Conservation (phyloP, 116 monocot genomes). For the Iris pallida region DNA sequence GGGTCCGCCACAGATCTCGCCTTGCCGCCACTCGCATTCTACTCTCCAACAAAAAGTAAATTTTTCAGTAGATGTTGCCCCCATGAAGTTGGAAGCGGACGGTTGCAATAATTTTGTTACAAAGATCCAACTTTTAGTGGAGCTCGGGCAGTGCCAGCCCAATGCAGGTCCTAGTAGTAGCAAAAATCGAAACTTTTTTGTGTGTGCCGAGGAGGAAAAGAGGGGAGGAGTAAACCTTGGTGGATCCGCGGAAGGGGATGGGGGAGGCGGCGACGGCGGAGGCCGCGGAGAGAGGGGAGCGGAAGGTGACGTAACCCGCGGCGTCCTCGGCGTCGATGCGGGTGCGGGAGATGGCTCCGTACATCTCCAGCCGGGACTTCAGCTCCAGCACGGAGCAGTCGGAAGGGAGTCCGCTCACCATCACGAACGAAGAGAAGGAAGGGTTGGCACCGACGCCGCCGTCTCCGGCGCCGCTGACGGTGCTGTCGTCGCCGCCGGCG, state of each 20-base stretch:
- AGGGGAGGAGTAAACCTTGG: constrained; percentile 23
- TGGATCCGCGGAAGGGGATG: constrained; percentile 45
- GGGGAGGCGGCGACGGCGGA: constrained; percentile 61
- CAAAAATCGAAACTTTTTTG: background rate
- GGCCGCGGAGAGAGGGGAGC: constrained; percentile 42
- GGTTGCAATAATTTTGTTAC: no score
- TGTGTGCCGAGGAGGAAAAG: background rate
- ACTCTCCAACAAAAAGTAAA: no score
- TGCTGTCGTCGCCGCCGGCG: background rate
- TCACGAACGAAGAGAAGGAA: constrained; percentile 30
- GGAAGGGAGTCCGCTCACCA: constrained; percentile 54
- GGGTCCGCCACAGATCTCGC: no score
- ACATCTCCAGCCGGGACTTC: constrained; percentile 73
- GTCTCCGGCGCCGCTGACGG: background rate
- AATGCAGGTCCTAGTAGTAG: no score
- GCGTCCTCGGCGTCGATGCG: constrained; percentile 45
- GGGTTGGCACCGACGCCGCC: background rate
- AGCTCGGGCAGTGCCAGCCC: no score
- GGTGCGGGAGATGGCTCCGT: constrained; percentile 65
- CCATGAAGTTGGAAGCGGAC: no score
- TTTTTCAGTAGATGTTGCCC: no score
- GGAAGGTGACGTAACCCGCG: constrained; percentile 54
- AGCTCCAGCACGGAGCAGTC: constrained; percentile 79
- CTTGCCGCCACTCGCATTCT: no score
- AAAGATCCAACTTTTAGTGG: no score